Base-by-base conservation (phyloP, 164 flowering plant genomes). In the Piper betle region DNA sequence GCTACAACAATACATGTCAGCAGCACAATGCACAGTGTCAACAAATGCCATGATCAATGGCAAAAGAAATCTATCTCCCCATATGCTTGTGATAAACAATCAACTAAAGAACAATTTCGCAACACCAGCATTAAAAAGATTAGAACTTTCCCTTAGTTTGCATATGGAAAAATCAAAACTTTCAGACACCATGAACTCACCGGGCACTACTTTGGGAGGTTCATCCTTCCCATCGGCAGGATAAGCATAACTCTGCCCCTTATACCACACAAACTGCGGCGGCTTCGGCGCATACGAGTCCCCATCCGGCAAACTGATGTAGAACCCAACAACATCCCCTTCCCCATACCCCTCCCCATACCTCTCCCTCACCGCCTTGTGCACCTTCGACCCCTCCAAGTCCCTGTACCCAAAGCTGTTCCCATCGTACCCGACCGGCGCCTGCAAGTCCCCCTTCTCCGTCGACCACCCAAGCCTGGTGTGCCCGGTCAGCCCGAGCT, bases 361-460 rank as follows among this genome's bases (percentile, higher is more conserved):
- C 78, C 79, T 81, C 77, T 88, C 96, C 76, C 97, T 82, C 77
- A 86, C 53, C 6, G 95, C 99, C 77, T 87, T 87, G 61, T 88
- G 91, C 54, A 88, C 72, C 72, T 82, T 94, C 64, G 86, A 77
- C 63, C 99, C 99, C 78, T 94, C 99, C 61, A 91, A 65, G 64
- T 94, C 99, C 68, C 99, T 81, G 63, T 86, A 91, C 58, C 89
- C 99, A 58, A 77, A 94, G 72, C 99, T 88, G 59, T 85, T 82
- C 18, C 69, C 87, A 77, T 91, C 97, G 43, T 86, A 94, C 42
- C 99, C 99, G 4, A 94, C 99, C 0, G 99, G 99, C 1, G 96
- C 97, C 78, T 94, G 99, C 81, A 94, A 77, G 64, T 94, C 97
- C 67, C 97, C 99, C 50, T 88, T 90, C 74, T 91, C 96, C 9